phyloP scores from a whole-genome alignment of 257 asterid species.

The Fraxinus excelsior region DNA sequence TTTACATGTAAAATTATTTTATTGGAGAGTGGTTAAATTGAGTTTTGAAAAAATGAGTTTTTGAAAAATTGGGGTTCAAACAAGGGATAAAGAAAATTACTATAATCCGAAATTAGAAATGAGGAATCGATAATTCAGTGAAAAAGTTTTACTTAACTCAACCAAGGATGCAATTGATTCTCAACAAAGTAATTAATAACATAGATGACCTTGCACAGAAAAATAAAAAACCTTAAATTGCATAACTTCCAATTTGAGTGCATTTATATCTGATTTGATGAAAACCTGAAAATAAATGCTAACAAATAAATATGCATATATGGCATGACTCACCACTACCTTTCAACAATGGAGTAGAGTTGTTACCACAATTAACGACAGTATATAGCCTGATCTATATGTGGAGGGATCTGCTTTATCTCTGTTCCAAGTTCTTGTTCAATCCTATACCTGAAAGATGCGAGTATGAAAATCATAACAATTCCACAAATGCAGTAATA shows the following conservation, averaged over 20 bases:
- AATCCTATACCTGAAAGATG: slow-evolving; percentile 67
- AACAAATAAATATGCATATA: background rate
- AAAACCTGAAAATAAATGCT: background rate
- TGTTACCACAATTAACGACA: slow-evolving; percentile 52
- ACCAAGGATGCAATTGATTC: background rate
- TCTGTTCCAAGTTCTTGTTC: slow-evolving; percentile 95
- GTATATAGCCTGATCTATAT: slow-evolving; percentile 77
- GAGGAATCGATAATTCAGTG: background rate
- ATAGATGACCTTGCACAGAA: background rate
- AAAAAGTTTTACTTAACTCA: background rate
- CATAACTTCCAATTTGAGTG: background rate
- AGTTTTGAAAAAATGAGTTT: too few species aligned
- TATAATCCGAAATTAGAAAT: background rate
- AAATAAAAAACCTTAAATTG: background rate
- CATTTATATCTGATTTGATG: background rate
- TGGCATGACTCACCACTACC: slow-evolving; percentile 35
- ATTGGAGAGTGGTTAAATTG: too few species aligned
- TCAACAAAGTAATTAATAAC: background rate
- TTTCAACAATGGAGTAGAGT: slow-evolving; percentile 19
- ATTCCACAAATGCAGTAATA: background rate
- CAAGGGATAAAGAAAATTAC: background rate
- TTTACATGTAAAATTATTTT: too few species aligned
- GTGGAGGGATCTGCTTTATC: slow-evolving; percentile 93
- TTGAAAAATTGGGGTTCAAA: too few species aligned
- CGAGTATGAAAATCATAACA: slow-evolving; percentile 16